Percentiles rank a stretch among this genome's conserved stretches.
These are phyloP conservation scores for Mycena galopus DNA, from an alignment of 768 basidiomycete genomes.

Conservation along the genomic window DNA sequence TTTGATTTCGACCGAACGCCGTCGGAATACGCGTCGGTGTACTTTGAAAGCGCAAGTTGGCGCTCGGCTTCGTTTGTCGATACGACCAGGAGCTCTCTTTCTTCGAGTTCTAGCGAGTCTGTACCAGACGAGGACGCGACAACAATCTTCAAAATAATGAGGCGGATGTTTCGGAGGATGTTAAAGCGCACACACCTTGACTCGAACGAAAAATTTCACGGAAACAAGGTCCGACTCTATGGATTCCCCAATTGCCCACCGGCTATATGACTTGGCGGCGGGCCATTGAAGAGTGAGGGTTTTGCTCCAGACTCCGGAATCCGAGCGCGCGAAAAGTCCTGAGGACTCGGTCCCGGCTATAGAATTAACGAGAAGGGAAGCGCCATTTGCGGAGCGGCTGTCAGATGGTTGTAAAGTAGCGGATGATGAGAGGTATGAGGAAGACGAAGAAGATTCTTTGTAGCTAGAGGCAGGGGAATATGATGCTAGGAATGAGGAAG, in stretches of 20 bases:
- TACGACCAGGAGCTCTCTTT: constrained; percentile 75
- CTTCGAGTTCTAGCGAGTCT: constrained; percentile 78
- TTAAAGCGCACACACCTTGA: constrained; percentile 64
- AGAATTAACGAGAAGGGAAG: constrained; percentile 55
- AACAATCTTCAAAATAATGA: constrained; percentile 52
- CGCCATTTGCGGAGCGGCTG: constrained; percentile 9
- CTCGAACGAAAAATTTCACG: constrained; percentile 77
- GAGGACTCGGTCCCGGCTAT: constrained; percentile 72
- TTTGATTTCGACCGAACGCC: constrained; percentile 65
- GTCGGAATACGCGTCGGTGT: constrained; percentile 56
- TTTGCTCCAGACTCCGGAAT: constrained; percentile 71
- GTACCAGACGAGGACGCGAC: constrained; percentile 70
- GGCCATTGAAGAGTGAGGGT: constrained; percentile 83
- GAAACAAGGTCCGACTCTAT: constrained; percentile 73
- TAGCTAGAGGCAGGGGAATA: constrained; percentile 38
- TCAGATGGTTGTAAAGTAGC: constrained; percentile 33
- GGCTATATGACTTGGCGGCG: constrained; percentile 71
- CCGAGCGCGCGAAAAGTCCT: constrained; percentile 67
- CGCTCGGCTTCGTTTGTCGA: constrained; percentile 80
- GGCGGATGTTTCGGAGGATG: constrained; percentile 27
- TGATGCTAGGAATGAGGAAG: constrained; percentile 42
- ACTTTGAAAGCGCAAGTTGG: constrained; percentile 71
- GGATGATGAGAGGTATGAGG: constrained; percentile 36
- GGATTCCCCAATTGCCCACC: constrained; percentile 87
- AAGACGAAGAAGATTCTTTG: constrained; percentile 23